Evolutionary conservation across 1,139 yeast genomes (phyloP).

Genomic region (Saccharomyces hybrid): DNA sequence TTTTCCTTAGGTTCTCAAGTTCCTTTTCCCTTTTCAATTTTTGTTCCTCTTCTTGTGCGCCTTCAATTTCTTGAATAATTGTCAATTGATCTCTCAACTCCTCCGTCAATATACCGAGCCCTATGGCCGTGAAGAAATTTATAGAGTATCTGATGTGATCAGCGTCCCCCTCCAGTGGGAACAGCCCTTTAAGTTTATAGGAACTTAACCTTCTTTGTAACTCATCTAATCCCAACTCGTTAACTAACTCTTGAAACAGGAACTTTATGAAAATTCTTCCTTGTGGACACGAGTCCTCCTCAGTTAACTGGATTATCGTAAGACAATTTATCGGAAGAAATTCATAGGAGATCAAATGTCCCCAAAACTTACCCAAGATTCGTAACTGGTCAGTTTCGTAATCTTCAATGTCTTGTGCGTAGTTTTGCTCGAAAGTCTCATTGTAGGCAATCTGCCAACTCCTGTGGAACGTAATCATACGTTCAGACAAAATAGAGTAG

Average conservation of each 20-base stretch:
- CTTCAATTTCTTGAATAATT: conserved; percentile 9
- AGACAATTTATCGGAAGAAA: conserved; percentile 58
- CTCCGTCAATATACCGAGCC: conserved; percentile 77
- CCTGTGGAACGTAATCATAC: conserved; percentile 44
- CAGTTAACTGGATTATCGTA: conserved; percentile 51
- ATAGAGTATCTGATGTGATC: conserved; percentile 71
- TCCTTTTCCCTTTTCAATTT: conserved; percentile 5
- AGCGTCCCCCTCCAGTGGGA: conserved; percentile 37
- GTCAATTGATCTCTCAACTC: conserved; percentile 59
- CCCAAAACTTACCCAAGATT: conserved; percentile 81
- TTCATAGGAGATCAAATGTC: conserved; percentile 71
- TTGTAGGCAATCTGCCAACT: conserved; percentile 55
- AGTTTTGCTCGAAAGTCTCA: conserved; percentile 48
- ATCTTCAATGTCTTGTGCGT: conserved; percentile 47
- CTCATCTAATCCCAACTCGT: conserved; percentile 59
- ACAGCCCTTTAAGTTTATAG: conserved; percentile 42
- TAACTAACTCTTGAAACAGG: conserved; percentile 71
- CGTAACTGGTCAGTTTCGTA: conserved; percentile 68
- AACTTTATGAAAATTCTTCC: conserved; percentile 78
- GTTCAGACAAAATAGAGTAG: conserved; percentile 73
- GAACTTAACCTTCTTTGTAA: conserved; percentile 45
- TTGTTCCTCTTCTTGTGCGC: conserved; percentile 5
- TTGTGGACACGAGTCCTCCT: conserved; percentile 67
- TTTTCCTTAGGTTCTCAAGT: conserved; percentile 2
- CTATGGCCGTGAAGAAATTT: conserved; percentile 89